A percentile compares a stretch with the other conserved stretches of the same genome.
Evolutionary conservation across 2,329 filamentous ascomycete species (phyloP).

Genomic region (Fusarium duplospermum): DNA sequence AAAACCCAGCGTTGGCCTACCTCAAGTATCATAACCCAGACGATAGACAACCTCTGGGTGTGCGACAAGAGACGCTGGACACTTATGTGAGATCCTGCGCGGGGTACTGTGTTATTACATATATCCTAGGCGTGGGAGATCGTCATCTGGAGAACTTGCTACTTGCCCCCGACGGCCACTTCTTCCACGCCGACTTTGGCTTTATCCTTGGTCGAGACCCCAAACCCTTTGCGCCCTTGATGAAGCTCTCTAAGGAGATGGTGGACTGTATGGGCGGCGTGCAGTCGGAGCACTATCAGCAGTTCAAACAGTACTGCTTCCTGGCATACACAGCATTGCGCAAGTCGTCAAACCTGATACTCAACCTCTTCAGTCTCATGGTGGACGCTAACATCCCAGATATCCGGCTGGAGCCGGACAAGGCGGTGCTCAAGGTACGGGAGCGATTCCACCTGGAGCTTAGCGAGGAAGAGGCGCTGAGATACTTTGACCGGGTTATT

Average conservation of each 20-base stretch:
- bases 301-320: conserved; percentile 96
- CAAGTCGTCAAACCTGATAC: conserved; percentile 88
- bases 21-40: conserved; percentile 92
- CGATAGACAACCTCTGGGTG: conserved; percentile 80
- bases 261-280: conserved; percentile 97
- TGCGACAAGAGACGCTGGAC: conserved; percentile 92
- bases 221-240: conserved; percentile 95
- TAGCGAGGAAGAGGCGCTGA: conserved; percentile 90
- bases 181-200: conserved; percentile 98
- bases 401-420: conserved; percentile 90
- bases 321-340: conserved; percentile 91
- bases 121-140: conserved; percentile 95
- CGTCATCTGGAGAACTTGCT: conserved; percentile 96
- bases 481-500: conserved; percentile 89
- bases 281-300: conserved; percentile 81
- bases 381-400: conserved; percentile 97
- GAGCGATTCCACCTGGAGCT: conserved; percentile 94
- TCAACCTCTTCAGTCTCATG: conserved; percentile 97
- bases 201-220: conserved; percentile 97
- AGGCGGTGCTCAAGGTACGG: conserved; percentile 93
- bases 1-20: conserved; percentile 80
- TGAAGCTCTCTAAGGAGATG: conserved; percentile 99
- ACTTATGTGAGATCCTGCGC: conserved; percentile 96
- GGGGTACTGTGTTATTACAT: conserved; percentile 98
- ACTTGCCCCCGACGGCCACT: conserved; percentile 88